These are phyloP conservation scores for Jacaranda copaia DNA, from an alignment of 257 asterid genomes.

Conservation along the genomic window DNA sequence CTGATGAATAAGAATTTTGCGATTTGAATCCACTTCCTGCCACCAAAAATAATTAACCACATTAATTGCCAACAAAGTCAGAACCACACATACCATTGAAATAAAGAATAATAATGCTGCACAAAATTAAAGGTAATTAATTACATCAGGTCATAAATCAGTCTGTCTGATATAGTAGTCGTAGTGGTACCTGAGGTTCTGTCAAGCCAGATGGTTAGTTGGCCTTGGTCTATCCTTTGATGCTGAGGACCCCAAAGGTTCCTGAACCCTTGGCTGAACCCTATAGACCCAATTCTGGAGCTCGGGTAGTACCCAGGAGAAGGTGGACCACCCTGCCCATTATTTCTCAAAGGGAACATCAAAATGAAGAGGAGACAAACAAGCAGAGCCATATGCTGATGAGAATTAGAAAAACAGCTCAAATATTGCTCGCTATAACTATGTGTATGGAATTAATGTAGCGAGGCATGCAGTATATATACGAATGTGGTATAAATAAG, in stretches of 20 bases:
- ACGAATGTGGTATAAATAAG: conserved; percentile 53
- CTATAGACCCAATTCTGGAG: conserved; percentile 53
- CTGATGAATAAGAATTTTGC: conserved; percentile 60
- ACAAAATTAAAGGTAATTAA: no score
- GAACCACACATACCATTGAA: background rate
- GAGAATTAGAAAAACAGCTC: background rate
- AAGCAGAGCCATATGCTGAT: conserved; percentile 49
- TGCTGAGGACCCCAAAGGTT: conserved; percentile 93
- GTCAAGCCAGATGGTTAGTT: conserved; percentile 82
- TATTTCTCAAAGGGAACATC: conserved; percentile 48
- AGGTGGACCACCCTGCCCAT: conserved; percentile 76
- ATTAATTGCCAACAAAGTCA: background rate
- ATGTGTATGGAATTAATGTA: conserved; percentile 24
- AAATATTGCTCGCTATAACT: background rate
- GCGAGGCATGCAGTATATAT: background rate
- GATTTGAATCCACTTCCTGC: conserved; percentile 95
- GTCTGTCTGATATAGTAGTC: background rate
- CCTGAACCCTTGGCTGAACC: conserved; percentile 62
- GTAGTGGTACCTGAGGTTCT: conserved; percentile 53
- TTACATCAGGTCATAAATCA: no score
- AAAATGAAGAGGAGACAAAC: conserved; percentile 47
- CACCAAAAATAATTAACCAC: background rate
- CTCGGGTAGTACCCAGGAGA: conserved; percentile 88
- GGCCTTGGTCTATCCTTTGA: conserved; percentile 65
- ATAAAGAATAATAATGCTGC: background rate